Evolutionary conservation across 2,329 filamentous ascomycete genomes (phyloP).

Genomic region (Ceratocystis lukuohia): DNA sequence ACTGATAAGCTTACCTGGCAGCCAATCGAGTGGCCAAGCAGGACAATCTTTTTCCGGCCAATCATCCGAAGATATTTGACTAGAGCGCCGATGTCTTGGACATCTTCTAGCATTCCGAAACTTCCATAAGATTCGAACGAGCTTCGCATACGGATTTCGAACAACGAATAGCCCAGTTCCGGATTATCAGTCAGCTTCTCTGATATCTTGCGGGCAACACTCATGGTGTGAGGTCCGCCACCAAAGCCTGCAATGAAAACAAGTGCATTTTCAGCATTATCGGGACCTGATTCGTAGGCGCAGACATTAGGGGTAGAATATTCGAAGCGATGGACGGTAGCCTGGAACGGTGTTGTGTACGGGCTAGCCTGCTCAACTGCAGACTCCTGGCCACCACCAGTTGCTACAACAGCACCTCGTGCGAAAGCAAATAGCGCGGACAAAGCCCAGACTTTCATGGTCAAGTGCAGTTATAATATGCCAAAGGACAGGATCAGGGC

Average conservation of each 20-base stretch:
- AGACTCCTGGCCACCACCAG: too few relatives aligned
- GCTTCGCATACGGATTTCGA: conserved; percentile 43
- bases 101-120: conserved; percentile 38
- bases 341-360: conserved; percentile 27
- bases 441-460: too few relatives aligned
- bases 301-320: conserved; percentile 30
- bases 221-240: conserved; percentile 54
- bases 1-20: conserved; percentile 33
- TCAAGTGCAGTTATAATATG: too few relatives aligned
- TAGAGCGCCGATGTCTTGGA: conserved; percentile 39
- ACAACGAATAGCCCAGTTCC: conserved; percentile 37
- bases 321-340: conserved; percentile 34
- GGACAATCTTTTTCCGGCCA: conserved; percentile 38
- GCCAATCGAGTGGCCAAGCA: conserved; percentile 47
- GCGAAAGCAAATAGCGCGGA: too few relatives aligned
- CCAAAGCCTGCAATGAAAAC: conserved; percentile 58
- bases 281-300: conserved; percentile 37
- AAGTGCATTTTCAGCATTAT: conserved; percentile 41
- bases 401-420: too few relatives aligned
- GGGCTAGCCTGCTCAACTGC: not conserved
- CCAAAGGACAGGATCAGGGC: too few relatives aligned
- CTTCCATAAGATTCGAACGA: conserved; percentile 41
- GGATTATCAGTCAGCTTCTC: conserved; percentile 29
- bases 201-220: conserved; percentile 40
- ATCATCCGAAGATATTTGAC: conserved; percentile 40